Evolutionary conservation across 805 yeast genomes (phyloP).

Genomic region (Candida boleticola): DNA sequence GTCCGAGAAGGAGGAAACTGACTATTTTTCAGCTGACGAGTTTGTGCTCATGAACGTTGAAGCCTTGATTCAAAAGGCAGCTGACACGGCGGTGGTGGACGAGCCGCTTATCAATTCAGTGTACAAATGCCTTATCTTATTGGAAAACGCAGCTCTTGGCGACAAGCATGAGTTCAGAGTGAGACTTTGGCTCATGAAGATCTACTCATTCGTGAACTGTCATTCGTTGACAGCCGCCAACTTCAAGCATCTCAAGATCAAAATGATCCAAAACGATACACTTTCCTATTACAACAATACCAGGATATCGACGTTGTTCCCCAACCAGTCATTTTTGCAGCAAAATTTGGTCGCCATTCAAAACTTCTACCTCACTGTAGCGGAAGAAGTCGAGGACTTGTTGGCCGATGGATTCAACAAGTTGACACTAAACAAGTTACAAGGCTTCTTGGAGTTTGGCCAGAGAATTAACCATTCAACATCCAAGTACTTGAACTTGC

Average conservation of each 20-base stretch:
- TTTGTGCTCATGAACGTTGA: slow-evolving; percentile 54
- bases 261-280: slow-evolving; percentile 75
- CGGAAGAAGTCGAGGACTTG: slow-evolving; percentile 48
- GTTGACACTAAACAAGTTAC: slow-evolving; percentile 62
- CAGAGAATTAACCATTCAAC: slow-evolving; percentile 50
- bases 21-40: slow-evolving; percentile 70
- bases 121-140: slow-evolving; percentile 44
- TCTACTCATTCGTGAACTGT: slow-evolving; percentile 60
- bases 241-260: slow-evolving; percentile 58
- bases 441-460: slow-evolving; percentile 64
- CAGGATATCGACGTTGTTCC: slow-evolving; percentile 46
- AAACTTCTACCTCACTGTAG: slow-evolving; percentile 54
- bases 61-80: slow-evolving; percentile 3
- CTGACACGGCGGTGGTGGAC: slow-evolving; percentile 15
- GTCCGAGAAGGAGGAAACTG: slow-evolving; percentile 50
- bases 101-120: slow-evolving; percentile 18
- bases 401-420: slow-evolving; percentile 54
- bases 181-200: slow-evolving; percentile 64
- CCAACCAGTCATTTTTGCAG: slow-evolving; percentile 40
- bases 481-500: slow-evolving; percentile 36
- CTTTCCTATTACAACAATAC: slow-evolving; percentile 49
- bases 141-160: slow-evolving; percentile 52
- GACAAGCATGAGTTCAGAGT: slow-evolving; percentile 77
- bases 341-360: slow-evolving; percentile 30
- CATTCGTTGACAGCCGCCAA: slow-evolving; percentile 47